phyloP scores from a whole-genome alignment of 2,329 filamentous ascomycete species.

The Periconia macrospinosa region DNA sequence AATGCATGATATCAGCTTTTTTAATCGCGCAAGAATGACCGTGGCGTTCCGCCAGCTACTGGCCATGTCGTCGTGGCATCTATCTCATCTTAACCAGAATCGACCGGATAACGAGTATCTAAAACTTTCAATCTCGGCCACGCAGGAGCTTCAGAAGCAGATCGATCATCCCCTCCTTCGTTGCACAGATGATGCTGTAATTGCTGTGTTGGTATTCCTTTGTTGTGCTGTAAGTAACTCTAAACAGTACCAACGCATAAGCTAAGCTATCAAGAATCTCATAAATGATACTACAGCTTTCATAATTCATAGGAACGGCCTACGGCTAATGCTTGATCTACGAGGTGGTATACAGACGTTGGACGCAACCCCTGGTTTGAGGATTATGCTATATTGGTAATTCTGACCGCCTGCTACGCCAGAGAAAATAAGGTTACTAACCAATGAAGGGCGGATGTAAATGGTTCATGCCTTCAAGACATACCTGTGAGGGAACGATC shows the following conservation, averaged over 20 bases:
- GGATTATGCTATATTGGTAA: no score
- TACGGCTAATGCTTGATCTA: not conserved
- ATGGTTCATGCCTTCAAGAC: not conserved
- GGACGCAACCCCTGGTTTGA: no score
- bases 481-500: no score
- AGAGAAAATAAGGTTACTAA: no score
- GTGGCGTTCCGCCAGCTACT: not conserved
- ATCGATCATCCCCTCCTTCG: not conserved
- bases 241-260: not conserved
- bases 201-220: no score
- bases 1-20: no score
- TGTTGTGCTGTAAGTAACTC: no score
- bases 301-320: not conserved
- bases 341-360: no score
- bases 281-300: not conserved
- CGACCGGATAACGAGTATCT: not conserved
- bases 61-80: slow-evolving; percentile 1
- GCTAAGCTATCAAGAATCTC: not conserved
- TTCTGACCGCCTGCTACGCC: no score
- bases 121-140: not conserved
- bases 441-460: not conserved
- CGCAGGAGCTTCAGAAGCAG: not conserved
- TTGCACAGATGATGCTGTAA: no score
- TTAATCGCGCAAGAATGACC: not conserved
- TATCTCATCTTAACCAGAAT: not conserved